Base-by-base conservation (phyloP, 2,329 filamentous ascomycete species). In the Herpotrichia juniperi region DNA sequence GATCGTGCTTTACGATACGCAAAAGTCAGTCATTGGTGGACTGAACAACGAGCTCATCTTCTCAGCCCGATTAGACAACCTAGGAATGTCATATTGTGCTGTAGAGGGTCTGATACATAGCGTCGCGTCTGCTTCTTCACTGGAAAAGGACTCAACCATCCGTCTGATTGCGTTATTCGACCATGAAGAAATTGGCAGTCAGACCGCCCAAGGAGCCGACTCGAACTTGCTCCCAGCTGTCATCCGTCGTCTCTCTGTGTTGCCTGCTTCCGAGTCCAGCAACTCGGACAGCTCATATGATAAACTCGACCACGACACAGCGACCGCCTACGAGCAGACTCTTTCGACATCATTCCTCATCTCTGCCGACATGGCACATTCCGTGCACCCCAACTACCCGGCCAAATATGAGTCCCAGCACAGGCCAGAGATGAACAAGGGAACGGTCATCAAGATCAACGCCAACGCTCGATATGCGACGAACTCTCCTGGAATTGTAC, bases 341-440 rank as follows among this genome's bases (percentile, higher is more conserved):
- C 83, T 96, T 46, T 85, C 92, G 5, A 89, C 89, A 24, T 97
- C 92, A 1, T 97, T 99, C 82, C 86, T 99, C 53, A 83, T 99
- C 57, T 96, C 91, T 5, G 94, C 94, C 46, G 94, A 99, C 73
- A 97, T 99, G 94, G 93, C 94, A 1, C 94, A 99, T 78, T 89
- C 89, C 4, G 87, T 99, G 12, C 91, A 99, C 75, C 94, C 94
- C 51, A 99, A 99, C 79, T 99, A 97, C 73, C 83, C 87, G 4
- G 86, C 79, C 63, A 97, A 97, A 76, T 96, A 97, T 76, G 94
- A 99, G 78, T 76, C 86, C 30, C 89, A 91, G 64, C 94, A 99
- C 77, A 86, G 90, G 60, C 94, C 94, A 4, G 88, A 93, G 75
- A 96, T 99, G 84, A 99, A 99, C 82, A 90, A 91, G 74, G 94